Base-by-base conservation (phyloP, 306 rosid species). In the Castanopsis chinensis region DNA sequence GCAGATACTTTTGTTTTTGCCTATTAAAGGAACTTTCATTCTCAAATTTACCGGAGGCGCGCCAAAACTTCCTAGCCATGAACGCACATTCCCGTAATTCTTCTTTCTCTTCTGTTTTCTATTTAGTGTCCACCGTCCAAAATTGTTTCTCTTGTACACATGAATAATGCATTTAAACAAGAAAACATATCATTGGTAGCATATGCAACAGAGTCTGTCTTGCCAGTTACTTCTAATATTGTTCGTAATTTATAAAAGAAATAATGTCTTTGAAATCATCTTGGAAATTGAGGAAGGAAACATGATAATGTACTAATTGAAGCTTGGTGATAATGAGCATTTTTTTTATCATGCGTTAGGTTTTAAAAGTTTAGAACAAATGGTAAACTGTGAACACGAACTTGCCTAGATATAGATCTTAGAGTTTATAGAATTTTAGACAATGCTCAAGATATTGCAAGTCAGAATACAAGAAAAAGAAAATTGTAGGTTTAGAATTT, bases 51-150 rank as follows among this genome's bases (percentile, higher is more conserved):
- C 79, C 72, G 4, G 86, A 89, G 30, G 93, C 92, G 14, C 81
- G 82, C 72, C 72, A 76, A 72, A 79, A 86, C 56, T 81, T 89
- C 69, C 84, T 85, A 33, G 86, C 85, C 78, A 88, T 91, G 64
- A 89, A 91, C 83, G 41, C 1, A 75, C 70, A 81, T 89, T 91
- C 63, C 93, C 93, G 30, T 89, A 88, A 67, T 83, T 77, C 78
- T 91, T 91, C 81, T 81, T 88, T 83, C 74, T 78, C 80, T 85
- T 91, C 89, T 79, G 88, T 61, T 85, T 88, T 91, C 87, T 89
- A 92, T 65, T 61, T 35, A 21, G 75, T 81, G 45, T 85, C 84
- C 93, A 91, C 85, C 79, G 83, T 86, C 93, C 96, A 91, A 77
- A 84, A 86, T 65, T 89, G 89, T 52, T 86, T 91, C 79, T 88